Conservation (phyloP, 208 protist species). For the Leishmania major region DNA sequence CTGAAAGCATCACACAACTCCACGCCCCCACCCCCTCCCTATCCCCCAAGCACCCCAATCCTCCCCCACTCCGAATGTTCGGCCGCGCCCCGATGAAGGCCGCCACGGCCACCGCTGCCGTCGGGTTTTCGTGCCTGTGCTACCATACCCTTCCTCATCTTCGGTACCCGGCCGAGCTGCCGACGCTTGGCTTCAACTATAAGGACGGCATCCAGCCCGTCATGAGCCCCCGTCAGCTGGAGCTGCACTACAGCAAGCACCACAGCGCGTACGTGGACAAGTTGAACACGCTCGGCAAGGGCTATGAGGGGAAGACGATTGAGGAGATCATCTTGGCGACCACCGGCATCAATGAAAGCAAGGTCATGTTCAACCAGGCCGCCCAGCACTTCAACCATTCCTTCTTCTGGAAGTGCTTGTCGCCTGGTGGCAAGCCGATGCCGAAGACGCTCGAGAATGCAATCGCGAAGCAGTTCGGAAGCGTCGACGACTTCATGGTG, state of each 20-base stretch:
- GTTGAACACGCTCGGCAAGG: slow-evolving; percentile 81
- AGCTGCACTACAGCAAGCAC: slow-evolving; percentile 94
- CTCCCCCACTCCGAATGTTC: slow-evolving; percentile 1
- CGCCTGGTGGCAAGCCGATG: slow-evolving; percentile 69
- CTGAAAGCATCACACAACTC: not conserved
- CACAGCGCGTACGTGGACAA: slow-evolving; percentile 94
- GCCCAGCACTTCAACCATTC: slow-evolving; percentile 95
- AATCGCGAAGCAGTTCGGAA: slow-evolving; percentile 79
- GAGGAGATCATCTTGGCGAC: slow-evolving; percentile 74
- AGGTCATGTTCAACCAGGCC: slow-evolving; percentile 88
- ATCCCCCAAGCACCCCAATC: not conserved
- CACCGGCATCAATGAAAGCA: slow-evolving; percentile 51
- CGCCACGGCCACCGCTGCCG: slow-evolving; percentile 11
- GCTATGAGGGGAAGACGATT: slow-evolving; percentile 81
- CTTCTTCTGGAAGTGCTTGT: slow-evolving; percentile 91
- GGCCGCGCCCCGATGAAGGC: slow-evolving; percentile 20
- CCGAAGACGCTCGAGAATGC: slow-evolving; percentile 63
- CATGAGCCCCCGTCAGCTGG: slow-evolving; percentile 80
- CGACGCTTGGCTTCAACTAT: slow-evolving; percentile 68
- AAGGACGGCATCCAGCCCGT: slow-evolving; percentile 77
- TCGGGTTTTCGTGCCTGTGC: slow-evolving; percentile 5
- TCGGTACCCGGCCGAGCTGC: slow-evolving; percentile 75
- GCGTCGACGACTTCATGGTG: slow-evolving; percentile 91
- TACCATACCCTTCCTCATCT: slow-evolving; percentile 70
- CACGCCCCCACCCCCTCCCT: not conserved